Evolutionary conservation across 1,139 yeast species (phyloP), one percentile per base, ranked within the genome.

Genomic region (Kluyveromyces marxianus): DNA sequence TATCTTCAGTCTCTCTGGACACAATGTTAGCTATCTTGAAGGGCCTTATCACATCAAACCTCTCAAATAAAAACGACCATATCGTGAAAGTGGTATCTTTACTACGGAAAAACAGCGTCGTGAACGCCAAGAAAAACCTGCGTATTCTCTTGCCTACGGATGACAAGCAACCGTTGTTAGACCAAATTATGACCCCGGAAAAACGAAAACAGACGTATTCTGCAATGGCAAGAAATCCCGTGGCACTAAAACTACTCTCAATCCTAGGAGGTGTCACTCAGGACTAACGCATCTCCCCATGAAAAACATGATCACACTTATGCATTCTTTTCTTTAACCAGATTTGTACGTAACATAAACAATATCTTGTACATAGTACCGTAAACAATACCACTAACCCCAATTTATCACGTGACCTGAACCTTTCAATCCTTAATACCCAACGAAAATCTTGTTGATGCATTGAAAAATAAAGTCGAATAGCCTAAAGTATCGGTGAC

Each of bases 71-170:
- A 25, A 38, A 56, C 42, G 52, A 52, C 25, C 50, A 49, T 14
- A 52, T 55, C 25, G 39, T 52, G 3, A 50, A 47, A 28, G 46
- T 56, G 7, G 50, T 56, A 10, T 53, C 59, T 10, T 48, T 56
- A 54, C 47, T 56, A 14, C 52, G 52, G 34, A 53, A 46, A 35
- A 50, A 54, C 45, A 53, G 57, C 41, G 36, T 54, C 2, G 37
- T 54, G 3, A 39, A 46, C 7, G 35, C 41, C 14, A 37, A 43
- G 21, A 24, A 43, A 8, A 35, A 38, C 7, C 45, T 25, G 14
- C 40, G 21, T 25, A 37, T 32, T 44, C 48, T 24, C 52, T 52
- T 55, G n/a, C 52, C 56, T 32, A 39, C 41, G 14, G 10, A 32
- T 21, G 44, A 29, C 3, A 29, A 42, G 14, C n/a, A 29, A 30